A percentile compares a stretch with the other conserved stretches of the same genome.
Conservation (phyloP, 805 yeast species). For the Hanseniaspora hatyaiensis region DNA sequence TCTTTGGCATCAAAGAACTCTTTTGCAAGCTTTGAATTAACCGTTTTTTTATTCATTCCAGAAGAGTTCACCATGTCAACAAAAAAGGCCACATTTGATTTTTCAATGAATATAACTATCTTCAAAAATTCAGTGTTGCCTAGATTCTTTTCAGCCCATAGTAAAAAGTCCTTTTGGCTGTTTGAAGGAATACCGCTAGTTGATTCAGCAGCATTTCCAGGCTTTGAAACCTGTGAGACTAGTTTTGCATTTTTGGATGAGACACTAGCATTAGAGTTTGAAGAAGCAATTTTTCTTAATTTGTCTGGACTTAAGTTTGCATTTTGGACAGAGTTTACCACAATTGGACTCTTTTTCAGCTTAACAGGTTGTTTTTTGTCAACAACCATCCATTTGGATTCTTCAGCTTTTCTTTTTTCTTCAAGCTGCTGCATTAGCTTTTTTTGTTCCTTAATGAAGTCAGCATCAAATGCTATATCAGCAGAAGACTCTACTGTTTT, state of each 20-base stretch:
- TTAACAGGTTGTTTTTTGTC: constrained; percentile 24
- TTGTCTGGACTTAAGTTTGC: constrained; percentile 29
- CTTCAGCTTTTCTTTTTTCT: constrained; percentile 40
- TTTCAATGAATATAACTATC: constrained; percentile 10
- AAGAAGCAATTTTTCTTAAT: constrained; percentile 26
- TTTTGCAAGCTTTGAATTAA: constrained; percentile 64
- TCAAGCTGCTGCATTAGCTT: constrained; percentile 44
- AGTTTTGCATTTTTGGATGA: constrained; percentile 1
- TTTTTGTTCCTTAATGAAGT: constrained; percentile 27
- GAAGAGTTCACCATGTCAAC: constrained; percentile 14
- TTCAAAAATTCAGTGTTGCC: constrained; percentile 12
- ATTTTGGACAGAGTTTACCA: constrained; percentile 20
- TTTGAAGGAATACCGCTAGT: background rate
- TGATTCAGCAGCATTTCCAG: background rate
- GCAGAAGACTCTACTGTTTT: too few relatives aligned
- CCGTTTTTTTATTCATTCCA: constrained; percentile 9
- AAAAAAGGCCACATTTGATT: constrained; percentile 2
- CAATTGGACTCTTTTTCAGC: constrained; percentile 20
- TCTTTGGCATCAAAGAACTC: constrained; percentile 75
- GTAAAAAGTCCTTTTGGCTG: constrained; percentile 7
- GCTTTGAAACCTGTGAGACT: background rate
- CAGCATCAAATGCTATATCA: constrained; percentile 17
- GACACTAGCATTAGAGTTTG: background rate
- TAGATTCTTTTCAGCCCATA: constrained; percentile 8
- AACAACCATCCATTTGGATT: constrained; percentile 27